Conservation (phyloP, 2,329 filamentous ascomycete genomes). For the Emergomyces orientalis region DNA sequence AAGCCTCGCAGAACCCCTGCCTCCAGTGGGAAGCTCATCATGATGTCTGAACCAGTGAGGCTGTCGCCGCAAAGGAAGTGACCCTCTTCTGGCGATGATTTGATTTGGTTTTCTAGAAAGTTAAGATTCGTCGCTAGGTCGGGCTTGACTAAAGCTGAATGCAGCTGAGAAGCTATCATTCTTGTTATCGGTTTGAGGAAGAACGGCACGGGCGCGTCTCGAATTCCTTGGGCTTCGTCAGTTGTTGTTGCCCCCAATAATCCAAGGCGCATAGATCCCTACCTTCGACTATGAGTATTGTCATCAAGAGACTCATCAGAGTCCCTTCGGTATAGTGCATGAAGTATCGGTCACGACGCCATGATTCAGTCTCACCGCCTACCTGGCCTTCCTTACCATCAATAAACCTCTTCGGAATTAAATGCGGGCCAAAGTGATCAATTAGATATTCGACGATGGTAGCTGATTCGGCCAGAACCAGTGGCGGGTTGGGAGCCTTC, state of each 20-base stretch:
- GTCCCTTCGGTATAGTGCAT: constrained; percentile 82
- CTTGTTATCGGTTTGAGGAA: constrained; percentile 57
- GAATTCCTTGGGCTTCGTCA: constrained; percentile 30
- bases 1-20: constrained; percentile 27
- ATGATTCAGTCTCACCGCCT: constrained; percentile 51
- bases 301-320: constrained; percentile 62
- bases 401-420: constrained; percentile 46
- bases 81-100: constrained; percentile 32
- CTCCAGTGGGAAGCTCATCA: constrained; percentile 40
- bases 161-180: constrained; percentile 42
- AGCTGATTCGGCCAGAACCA: constrained; percentile 71
- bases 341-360: constrained; percentile 55
- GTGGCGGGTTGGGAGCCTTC: constrained; percentile 38
- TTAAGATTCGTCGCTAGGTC: constrained; percentile 35
- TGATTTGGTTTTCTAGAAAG: constrained; percentile 39
- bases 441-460: constrained; percentile 73
- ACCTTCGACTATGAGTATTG: constrained; percentile 54
- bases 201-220: constrained; percentile 52
- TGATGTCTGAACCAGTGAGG: constrained; percentile 39
- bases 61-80: constrained; percentile 36
- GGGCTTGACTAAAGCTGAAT: constrained; percentile 31
- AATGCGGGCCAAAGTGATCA: constrained; percentile 51
- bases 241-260: neutral
- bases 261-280: constrained; percentile 22
- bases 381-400: constrained; percentile 46